These are phyloP conservation scores for Corchorus capsularis DNA, from an alignment of 345 rosid species.

Conservation along the genomic window DNA sequence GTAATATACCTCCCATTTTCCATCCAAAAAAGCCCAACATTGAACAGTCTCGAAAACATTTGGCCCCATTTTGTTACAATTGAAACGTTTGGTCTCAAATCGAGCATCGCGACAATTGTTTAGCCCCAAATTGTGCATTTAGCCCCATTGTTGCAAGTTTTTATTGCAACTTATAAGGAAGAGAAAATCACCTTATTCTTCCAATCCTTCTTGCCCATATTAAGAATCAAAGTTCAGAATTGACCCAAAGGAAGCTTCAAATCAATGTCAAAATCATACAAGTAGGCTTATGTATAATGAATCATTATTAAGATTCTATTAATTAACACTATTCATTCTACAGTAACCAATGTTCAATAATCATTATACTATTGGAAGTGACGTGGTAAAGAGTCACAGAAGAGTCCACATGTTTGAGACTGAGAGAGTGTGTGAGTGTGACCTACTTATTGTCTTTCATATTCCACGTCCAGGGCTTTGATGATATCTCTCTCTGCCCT, in stretches of 20 bases:
- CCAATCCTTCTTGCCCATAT: conserved; percentile 28
- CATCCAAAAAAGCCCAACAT: no score
- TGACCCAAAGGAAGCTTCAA: conserved; percentile 30
- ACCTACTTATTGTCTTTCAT: conserved; percentile 29
- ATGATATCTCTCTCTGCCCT: conserved; percentile 12
- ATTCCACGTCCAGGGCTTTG: not conserved
- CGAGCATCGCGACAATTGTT: no score
- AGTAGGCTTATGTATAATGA: conserved; percentile 37
- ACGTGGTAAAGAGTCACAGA: not conserved
- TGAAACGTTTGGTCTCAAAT: no score
- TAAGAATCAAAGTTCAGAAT: conserved; percentile 20
- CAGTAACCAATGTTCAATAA: not conserved
- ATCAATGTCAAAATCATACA: conserved; percentile 29
- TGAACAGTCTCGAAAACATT: no score
- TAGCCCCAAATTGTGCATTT: not conserved
- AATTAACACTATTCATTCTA: not conserved
- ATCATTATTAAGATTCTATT: not conserved
- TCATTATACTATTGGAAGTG: not conserved
- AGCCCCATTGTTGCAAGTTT: conserved; percentile 38
- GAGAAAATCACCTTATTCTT: conserved; percentile 36
- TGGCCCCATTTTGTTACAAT: no score
- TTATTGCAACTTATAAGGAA: conserved; percentile 41
- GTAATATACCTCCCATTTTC: no score
- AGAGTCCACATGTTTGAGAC: conserved; percentile 7
- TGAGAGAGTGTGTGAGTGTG: not conserved